phyloP scores from a whole-genome alignment of 2,329 filamentous ascomycete species.

The Calcarisporium arbuscula region DNA sequence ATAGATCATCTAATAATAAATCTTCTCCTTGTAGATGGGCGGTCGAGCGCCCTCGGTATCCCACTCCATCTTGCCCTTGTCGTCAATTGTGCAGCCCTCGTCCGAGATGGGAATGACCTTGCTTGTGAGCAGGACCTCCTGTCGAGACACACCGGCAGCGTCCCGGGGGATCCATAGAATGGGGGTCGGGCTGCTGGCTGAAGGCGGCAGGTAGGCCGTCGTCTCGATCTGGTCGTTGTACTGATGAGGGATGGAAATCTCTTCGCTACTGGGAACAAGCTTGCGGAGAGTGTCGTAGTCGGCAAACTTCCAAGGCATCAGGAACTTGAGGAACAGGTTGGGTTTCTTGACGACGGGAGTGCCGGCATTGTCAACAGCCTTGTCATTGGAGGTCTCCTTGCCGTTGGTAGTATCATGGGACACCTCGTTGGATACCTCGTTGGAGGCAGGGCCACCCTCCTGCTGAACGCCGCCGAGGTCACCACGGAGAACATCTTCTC shows the following conservation, averaged over 20 bases:
- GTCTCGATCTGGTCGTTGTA: slow-evolving; percentile 58
- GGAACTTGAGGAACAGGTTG: slow-evolving; percentile 50
- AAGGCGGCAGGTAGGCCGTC: slow-evolving; percentile 67
- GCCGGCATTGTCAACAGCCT: slow-evolving; percentile 16
- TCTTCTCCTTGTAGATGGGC: slow-evolving; percentile 38
- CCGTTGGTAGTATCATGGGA: slow-evolving; percentile 10
- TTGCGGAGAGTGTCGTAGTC: slow-evolving; percentile 66
- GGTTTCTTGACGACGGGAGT: slow-evolving; percentile 34
- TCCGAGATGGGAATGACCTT: slow-evolving; percentile 67
- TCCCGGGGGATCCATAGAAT: slow-evolving; percentile 74
- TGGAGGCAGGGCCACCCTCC: slow-evolving; percentile 13
- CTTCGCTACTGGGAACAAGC: slow-evolving; percentile 4
- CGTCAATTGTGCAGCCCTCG: slow-evolving; percentile 62
- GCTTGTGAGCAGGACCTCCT: slow-evolving; percentile 63
- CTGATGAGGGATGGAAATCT: slow-evolving; percentile 15
- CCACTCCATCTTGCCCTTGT: slow-evolving; percentile 48
- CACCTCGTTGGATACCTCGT: slow-evolving; percentile 8
- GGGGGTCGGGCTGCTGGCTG: slow-evolving; percentile 54
- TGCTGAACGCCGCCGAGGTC: slow-evolving; percentile 21
- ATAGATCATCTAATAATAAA: slow-evolving; percentile 30
- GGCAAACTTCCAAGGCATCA: slow-evolving; percentile 71
- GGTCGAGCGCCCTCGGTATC: slow-evolving; percentile 34
- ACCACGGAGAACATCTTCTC: slow-evolving; percentile 31
- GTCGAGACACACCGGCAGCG: slow-evolving; percentile 58
- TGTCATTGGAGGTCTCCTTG: slow-evolving; percentile 7